phyloP scores from a whole-genome alignment of 768 basidiomycete species.

The Chlorophyllum brunneum region DNA sequence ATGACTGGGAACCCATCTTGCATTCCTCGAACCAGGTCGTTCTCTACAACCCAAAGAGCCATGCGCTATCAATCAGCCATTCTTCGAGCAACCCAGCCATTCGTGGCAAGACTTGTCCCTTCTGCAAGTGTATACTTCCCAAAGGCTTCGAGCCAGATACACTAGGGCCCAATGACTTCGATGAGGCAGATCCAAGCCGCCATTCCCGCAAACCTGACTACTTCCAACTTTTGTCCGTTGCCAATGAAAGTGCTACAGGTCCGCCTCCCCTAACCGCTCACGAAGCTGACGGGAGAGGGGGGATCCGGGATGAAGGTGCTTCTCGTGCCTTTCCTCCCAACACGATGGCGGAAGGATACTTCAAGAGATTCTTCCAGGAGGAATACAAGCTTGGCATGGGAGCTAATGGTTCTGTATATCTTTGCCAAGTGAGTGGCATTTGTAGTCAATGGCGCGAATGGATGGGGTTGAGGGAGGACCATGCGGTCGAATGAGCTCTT shows the following conservation, averaged over 20 bases:
- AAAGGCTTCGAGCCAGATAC: slow-evolving; percentile 33
- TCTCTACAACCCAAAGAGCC: slow-evolving; percentile 81
- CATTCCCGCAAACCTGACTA: slow-evolving; percentile 69
- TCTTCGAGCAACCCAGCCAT: slow-evolving; percentile 24
- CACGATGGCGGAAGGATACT: slow-evolving; percentile 89
- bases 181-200: slow-evolving; percentile 36
- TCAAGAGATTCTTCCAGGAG: slow-evolving; percentile 89
- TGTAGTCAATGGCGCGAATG: not conserved
- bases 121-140: slow-evolving; percentile 64
- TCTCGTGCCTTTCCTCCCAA: slow-evolving; percentile 55
- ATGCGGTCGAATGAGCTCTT: slow-evolving; percentile 51
- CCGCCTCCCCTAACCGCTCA: slow-evolving; percentile 41
- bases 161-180: slow-evolving; percentile 21
- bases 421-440: slow-evolving; percentile 65
- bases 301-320: not conserved
- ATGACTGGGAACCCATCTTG: slow-evolving; percentile 76
- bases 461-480: slow-evolving; percentile 35
- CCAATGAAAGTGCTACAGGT: slow-evolving; percentile 60
- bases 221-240: slow-evolving; percentile 70
- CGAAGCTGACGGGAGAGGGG: slow-evolving; percentile 1
- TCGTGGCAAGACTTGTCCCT: slow-evolving; percentile 52
- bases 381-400: slow-evolving; percentile 91
- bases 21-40: slow-evolving; percentile 86
- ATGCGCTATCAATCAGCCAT: slow-evolving; percentile 66
- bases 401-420: slow-evolving; percentile 85